Conservation (phyloP, 176 grass and related monocot species). For the Aegilops tauschii region DNA sequence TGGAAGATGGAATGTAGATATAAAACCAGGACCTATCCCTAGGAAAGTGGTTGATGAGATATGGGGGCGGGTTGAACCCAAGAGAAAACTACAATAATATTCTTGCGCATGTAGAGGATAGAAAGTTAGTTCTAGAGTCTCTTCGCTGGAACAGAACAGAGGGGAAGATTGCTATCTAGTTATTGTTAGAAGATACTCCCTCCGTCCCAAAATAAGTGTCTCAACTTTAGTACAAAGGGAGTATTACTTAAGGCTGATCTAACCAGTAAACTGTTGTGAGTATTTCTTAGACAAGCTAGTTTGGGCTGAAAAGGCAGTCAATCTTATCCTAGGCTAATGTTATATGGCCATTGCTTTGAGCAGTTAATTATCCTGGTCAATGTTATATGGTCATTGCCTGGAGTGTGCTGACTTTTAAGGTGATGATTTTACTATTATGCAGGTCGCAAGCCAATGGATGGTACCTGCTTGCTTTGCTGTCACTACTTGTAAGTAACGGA, state of each 20-base stretch:
- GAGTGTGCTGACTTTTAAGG: background rate
- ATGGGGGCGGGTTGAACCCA: too few relatives aligned
- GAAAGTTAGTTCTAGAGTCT: background rate
- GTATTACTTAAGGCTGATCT: background rate
- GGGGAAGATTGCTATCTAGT: background rate
- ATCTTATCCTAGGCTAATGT: background rate
- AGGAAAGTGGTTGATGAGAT: too few relatives aligned
- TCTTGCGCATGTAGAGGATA: background rate
- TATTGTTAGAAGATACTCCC: background rate
- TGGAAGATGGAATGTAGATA: too few relatives aligned
- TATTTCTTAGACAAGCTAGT: background rate
- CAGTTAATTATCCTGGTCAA: background rate
- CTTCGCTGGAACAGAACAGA: background rate
- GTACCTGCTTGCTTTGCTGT: constrained; percentile 65
- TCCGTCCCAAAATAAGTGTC: too few relatives aligned
- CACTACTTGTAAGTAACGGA: constrained; percentile 64
- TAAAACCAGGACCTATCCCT: too few relatives aligned
- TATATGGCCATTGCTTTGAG: background rate
- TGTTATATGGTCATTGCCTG: background rate
- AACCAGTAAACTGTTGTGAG: background rate
- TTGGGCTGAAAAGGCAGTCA: background rate
- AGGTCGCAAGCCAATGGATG: constrained; percentile 93
- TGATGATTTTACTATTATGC: constrained; percentile 19
- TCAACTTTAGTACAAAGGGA: too few relatives aligned
- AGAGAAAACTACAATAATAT: background rate